Evolutionary conservation across 257 asterid genomes (phyloP).

Genomic region (Perilla frutescens): DNA sequence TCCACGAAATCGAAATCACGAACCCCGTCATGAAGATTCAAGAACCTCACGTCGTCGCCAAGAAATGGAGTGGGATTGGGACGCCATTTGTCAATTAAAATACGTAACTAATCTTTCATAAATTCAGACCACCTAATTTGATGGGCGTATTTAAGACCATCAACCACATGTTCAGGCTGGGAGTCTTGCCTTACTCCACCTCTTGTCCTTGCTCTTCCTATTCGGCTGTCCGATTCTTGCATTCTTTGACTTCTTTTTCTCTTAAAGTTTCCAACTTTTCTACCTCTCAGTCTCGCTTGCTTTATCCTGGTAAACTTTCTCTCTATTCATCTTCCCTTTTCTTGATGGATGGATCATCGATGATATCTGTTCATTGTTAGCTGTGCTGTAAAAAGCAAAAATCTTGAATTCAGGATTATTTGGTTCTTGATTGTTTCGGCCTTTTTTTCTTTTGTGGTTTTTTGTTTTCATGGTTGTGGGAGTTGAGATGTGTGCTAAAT

Average conservation of each 20-base stretch:
- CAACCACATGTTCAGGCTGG: constrained; percentile 41
- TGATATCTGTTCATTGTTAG: neutral
- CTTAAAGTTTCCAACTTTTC: constrained; percentile 26
- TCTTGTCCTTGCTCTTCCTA: constrained; percentile 28
- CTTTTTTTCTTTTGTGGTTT: constrained; percentile 24
- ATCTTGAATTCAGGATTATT: constrained; percentile 17
- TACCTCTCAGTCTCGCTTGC: constrained; percentile 42
- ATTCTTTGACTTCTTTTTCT: constrained; percentile 35
- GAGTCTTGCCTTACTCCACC: constrained; percentile 29
- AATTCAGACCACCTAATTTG: constrained; percentile 49
- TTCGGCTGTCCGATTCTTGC: constrained; percentile 26
- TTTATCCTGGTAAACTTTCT: constrained; percentile 56
- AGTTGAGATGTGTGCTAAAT: constrained; percentile 23
- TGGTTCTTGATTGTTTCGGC: constrained; percentile 12
- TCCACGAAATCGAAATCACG: constrained; percentile 8
- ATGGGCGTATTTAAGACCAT: constrained; percentile 56
- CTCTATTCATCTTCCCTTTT: neutral
- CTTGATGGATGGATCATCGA: neutral
- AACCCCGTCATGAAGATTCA: constrained; percentile 21
- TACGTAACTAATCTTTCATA: neutral
- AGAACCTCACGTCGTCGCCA: constrained; percentile 24
- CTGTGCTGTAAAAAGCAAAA: constrained; percentile 9
- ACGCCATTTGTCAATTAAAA: constrained; percentile 19
- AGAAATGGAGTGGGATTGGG: constrained; percentile 31
- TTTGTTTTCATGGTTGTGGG: constrained; percentile 5